Evolutionary conservation across 129 eudicot genomes (phyloP), one percentile per base, ranked within the genome.

Genomic region (Escallonia rubra): DNA sequence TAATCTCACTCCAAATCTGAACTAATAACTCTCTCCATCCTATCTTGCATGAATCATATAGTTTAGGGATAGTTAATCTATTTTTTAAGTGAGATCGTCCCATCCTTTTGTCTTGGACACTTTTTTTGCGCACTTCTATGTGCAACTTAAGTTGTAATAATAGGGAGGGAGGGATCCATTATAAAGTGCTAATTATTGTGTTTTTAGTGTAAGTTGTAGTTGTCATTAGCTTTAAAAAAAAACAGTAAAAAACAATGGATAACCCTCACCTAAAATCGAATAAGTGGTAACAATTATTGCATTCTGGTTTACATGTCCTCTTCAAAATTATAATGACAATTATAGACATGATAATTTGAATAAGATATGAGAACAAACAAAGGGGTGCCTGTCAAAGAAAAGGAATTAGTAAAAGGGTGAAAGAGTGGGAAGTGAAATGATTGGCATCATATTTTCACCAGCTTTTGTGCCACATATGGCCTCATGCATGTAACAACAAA

Each of bases 221-320:
- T 57, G 52, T 64, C 16, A 52, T 70, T 76, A 71, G 63, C 58
- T 9, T 49, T 63, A 72, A 72, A 76, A 41, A 72, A 71, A 40
- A 68, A 63, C 34, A 23, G 34, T 23, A 23, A 23, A 23, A 23
- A 23, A 23, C n/a, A 23, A 23, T 23, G 34, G 34, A 23, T 23
- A 23, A 64, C 70, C 68, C 64, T 54, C 73, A 72, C 76, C 81
- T 48, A 68, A 58, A 57, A 50, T 10, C 10, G 16, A 56, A 72
- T 72, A 51, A 42, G 63, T 52, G 8, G 12, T 62, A 61, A 50
- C 69, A 63, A 83, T 83, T 74, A 83, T 61, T 57, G 57, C 79
- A 69, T 61, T 75, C 61, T 61, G 82, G 89, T 83, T 83, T 80
- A 74, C 59, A 73, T 69, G 82, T 83, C 89, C 45, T 63, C 75